Percentiles rank a stretch among this genome's conserved stretches.
Evolutionary conservation across 345 rosid species (phyloP).

Genomic region (Salix viminalis): DNA sequence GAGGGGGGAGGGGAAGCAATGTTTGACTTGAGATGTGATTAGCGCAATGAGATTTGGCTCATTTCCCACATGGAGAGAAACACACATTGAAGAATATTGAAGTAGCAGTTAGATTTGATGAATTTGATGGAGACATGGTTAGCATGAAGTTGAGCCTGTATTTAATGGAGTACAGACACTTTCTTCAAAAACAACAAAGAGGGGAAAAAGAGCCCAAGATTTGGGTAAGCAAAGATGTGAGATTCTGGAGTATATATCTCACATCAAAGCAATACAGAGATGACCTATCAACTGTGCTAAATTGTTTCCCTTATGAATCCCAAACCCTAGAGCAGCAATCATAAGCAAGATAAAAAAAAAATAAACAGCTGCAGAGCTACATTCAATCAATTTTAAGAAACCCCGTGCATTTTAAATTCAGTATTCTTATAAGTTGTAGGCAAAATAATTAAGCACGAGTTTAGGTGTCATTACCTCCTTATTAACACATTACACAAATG

Average conservation of each 20-base stretch:
- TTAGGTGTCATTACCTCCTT: conserved; percentile 57
- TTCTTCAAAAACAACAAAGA: no score
- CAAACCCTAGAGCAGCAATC: background rate
- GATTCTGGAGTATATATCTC: background rate
- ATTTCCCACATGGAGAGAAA: no score
- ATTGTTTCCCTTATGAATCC: background rate
- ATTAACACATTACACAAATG: conserved; percentile 80
- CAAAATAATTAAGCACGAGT: background rate
- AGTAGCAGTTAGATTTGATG: no score
- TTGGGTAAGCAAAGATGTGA: no score
- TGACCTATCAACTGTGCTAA: background rate
- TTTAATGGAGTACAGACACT: no score
- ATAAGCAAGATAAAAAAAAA: background rate
- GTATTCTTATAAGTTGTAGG: background rate
- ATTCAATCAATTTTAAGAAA: background rate
- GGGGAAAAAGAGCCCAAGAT: no score
- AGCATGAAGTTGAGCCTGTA: no score
- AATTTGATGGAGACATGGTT: no score
- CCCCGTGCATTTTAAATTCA: background rate
- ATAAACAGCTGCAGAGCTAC: background rate
- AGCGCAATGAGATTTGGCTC: no score
- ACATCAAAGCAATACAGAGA: background rate
- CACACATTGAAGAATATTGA: no score
- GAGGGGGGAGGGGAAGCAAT: no score
- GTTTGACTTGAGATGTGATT: no score